Evolutionary conservation across 2,329 filamentous ascomycete genomes (phyloP).

Genomic region (Nothomitra cinnamomea): DNA sequence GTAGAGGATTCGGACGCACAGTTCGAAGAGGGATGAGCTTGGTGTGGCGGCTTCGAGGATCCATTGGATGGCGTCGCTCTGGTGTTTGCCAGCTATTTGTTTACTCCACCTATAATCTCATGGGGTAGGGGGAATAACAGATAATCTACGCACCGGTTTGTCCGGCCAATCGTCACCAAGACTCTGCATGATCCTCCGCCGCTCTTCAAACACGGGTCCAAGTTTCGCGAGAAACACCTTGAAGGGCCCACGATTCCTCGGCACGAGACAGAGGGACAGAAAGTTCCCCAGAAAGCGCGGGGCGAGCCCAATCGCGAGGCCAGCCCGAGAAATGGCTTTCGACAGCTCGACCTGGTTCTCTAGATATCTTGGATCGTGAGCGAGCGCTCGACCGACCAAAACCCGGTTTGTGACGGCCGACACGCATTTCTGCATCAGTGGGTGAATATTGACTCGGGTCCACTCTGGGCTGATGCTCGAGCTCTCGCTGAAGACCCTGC

Average conservation of each 20-base stretch:
- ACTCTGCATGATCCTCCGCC: not conserved
- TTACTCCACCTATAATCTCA: not conserved
- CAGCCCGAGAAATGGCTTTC: slow-evolving; percentile 2
- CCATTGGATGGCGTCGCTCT: slow-evolving; percentile 7
- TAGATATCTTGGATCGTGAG: slow-evolving; percentile 6
- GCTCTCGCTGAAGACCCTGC: not conserved
- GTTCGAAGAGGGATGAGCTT: not conserved
- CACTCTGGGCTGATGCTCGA: not conserved
- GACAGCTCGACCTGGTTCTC: slow-evolving; percentile 3
- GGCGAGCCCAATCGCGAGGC: slow-evolving; percentile 3
- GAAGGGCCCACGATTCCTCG: not conserved
- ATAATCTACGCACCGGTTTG: not conserved
- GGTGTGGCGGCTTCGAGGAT: slow-evolving; percentile 1
- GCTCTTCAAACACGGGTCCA: slow-evolving; percentile 7
- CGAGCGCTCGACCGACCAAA: slow-evolving; percentile 7
- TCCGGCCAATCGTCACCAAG: not conserved
- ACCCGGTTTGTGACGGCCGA: slow-evolving; percentile 9
- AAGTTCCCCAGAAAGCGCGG: not conserved
- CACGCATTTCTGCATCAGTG: slow-evolving; percentile 6
- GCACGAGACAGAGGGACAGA: not conserved
- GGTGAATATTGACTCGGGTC: not conserved
- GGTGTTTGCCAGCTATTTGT: not conserved
- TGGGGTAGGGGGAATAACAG: not conserved
- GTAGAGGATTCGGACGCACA: slow-evolving; percentile 4
- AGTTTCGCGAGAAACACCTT: slow-evolving; percentile 7